These are phyloP conservation scores for Melanogaster broomeanus DNA, from an alignment of 768 basidiomycete species.

Conservation along the genomic window DNA sequence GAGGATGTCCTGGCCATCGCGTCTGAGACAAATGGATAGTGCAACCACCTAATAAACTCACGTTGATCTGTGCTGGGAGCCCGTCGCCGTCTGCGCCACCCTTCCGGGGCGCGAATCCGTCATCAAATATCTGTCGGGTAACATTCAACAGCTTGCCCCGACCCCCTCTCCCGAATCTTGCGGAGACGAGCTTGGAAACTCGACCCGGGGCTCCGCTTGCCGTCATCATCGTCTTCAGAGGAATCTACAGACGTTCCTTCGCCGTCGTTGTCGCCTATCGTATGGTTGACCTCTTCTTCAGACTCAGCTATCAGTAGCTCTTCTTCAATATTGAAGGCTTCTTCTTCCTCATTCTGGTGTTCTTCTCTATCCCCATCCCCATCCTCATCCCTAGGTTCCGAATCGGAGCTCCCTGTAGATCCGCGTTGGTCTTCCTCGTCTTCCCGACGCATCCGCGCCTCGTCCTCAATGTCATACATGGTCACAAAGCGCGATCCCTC, in stretches of 20 bases:
- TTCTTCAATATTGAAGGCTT: conserved; percentile 47
- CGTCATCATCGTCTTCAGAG: conserved; percentile 39
- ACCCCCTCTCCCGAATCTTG: conserved; percentile 29
- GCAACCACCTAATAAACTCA: conserved; percentile 28
- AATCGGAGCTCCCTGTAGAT: conserved; percentile 22
- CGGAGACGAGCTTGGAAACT: conserved; percentile 39
- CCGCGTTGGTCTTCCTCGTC: conserved; percentile 43
- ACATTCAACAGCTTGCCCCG: conserved; percentile 15
- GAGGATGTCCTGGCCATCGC: conserved; percentile 61
- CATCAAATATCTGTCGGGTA: conserved; percentile 15
- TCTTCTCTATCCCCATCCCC: conserved; percentile 19
- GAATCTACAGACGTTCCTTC: conserved; percentile 30
- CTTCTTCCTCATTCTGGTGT: conserved; percentile 40
- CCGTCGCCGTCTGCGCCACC: conserved; percentile 61
- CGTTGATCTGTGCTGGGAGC: conserved; percentile 56
- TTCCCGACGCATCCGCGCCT: conserved; percentile 46
- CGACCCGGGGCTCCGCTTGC: conserved; percentile 32
- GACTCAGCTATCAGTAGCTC: conserved; percentile 41
- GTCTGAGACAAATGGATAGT: not conserved
- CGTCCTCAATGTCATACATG: conserved; percentile 70
- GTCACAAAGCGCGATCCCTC: conserved; percentile 49
- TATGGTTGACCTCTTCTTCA: conserved; percentile 5
- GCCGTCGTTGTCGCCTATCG: conserved; percentile 11
- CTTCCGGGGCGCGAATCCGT: conserved; percentile 50
- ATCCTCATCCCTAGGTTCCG: conserved; percentile 34